phyloP scores from a whole-genome alignment of 306 rosid species.

The Urtica urens region DNA sequence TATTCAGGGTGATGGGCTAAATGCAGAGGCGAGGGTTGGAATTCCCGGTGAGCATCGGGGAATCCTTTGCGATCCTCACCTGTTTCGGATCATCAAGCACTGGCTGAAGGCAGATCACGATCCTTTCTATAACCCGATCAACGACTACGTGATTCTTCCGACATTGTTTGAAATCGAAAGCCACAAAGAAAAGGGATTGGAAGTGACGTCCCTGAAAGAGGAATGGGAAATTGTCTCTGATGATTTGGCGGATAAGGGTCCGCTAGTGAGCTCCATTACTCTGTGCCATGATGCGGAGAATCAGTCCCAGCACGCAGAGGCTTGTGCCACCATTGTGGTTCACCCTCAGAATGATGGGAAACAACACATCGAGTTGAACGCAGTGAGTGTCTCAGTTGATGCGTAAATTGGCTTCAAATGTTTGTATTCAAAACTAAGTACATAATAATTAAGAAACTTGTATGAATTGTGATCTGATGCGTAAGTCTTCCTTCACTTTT shows the following conservation, averaged over 20 bases:
- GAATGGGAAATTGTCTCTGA: constrained; percentile 85
- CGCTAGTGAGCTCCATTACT: constrained; percentile 38
- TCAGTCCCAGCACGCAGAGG: constrained; percentile 35
- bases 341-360: constrained; percentile 53
- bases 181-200: constrained; percentile 41
- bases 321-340: constrained; percentile 41
- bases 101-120: constrained; percentile 90
- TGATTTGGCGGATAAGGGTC: constrained; percentile 19
- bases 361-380: constrained; percentile 60
- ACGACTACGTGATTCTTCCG: constrained; percentile 85
- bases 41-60: constrained; percentile 85
- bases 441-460: too few relatives aligned
- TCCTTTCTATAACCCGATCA: constrained; percentile 85
- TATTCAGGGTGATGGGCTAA: constrained; percentile 78
- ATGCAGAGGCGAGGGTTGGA: constrained; percentile 89
- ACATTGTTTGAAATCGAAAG: constrained; percentile 65
- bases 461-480: too few relatives aligned
- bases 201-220: constrained; percentile 74
- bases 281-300: constrained; percentile 36
- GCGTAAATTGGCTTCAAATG: constrained; percentile 18
- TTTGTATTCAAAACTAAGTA: not conserved
- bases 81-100: constrained; percentile 78
- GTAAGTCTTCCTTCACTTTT: too few relatives aligned
- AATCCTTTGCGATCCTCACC: constrained; percentile 69
- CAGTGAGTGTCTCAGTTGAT: constrained; percentile 60